Evolutionary conservation across 1,284 basidiomycete genomes (phyloP), one percentile per base, ranked within the genome.

Genomic region (Ganoderma sp.): DNA sequence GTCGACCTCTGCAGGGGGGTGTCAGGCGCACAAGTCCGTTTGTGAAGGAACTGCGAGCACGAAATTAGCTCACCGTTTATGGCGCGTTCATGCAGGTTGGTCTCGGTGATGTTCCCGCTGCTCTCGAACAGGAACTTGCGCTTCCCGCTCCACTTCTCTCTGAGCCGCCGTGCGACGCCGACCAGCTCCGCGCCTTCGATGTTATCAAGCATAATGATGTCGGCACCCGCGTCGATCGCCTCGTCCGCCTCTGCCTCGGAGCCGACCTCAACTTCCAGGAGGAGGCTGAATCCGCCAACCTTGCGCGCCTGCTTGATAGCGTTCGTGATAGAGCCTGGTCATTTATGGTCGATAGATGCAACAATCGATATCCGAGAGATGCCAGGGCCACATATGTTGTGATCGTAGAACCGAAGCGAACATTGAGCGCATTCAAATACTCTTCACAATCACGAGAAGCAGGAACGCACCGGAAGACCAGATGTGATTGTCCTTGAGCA

Each of bases 401-500:
- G 37, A 39, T 39, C 37, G 37, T 5, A 39, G 37, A 39, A 39
- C 37, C 37, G 10, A 10, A 39, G 37, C 6, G 37, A 10, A 39
- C 37, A n/a, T 28, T 58, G 61, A 14, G 10, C 8, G 8, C 17
- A 48, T n/a, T 48, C 10, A 19, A 48, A 48, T 3, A 56, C 56
- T 28, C 15, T 34, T 28, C 17, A 59, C 43, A 65, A 42, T 25
- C 22, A 14, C 10, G 56, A 54, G 69, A 17, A 15, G 15, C 17
- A n/a, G 41, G 25, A 28, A 76, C 84, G 73, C 74, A 90, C 95
- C 96, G 37, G 92, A 94, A 8, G 96, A 97, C 97, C 96, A 99
- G 77, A 99, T 96, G 78, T 99, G 98, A 79, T 99, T 99, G 78
- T 99, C 97, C 82, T 99, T 99, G 76, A 99, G 89, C 97, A 99